These are phyloP conservation scores for Saturnispora serradocipensis DNA, from an alignment of 805 yeast species.

Conservation along the genomic window DNA sequence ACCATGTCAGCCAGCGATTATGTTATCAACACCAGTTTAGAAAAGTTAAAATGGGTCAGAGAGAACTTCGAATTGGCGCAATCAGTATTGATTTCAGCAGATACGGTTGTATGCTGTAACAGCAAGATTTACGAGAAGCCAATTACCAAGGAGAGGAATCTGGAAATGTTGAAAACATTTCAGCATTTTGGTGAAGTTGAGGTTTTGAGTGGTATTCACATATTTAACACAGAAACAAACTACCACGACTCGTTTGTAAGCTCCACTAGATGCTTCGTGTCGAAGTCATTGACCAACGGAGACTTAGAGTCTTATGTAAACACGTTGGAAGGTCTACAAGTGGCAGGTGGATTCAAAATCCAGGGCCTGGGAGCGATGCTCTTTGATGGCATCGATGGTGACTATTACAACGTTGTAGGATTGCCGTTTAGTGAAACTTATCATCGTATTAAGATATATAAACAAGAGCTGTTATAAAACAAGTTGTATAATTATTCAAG, in stretches of 20 bases:
- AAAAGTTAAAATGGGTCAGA: slow-evolving; percentile 56
- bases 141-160: slow-evolving; percentile 38
- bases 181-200: slow-evolving; percentile 29
- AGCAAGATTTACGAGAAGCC: slow-evolving; percentile 78
- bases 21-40: slow-evolving; percentile 59
- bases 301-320: slow-evolving; percentile 54
- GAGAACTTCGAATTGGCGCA: slow-evolving; percentile 24
- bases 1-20: slow-evolving; percentile 29
- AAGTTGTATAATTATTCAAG: slow-evolving; percentile 28
- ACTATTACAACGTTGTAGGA: slow-evolving; percentile 81
- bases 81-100: slow-evolving; percentile 52
- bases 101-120: slow-evolving; percentile 60
- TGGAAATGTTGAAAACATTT: slow-evolving; percentile 39
- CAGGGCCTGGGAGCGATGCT: slow-evolving; percentile 67
- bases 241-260: slow-evolving; percentile 11
- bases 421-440: slow-evolving; percentile 49
- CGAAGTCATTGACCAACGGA: slow-evolving; percentile 39
- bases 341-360: slow-evolving; percentile 88
- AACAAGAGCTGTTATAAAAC: not conserved
- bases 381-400: slow-evolving; percentile 62
- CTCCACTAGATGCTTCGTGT: slow-evolving; percentile 29
- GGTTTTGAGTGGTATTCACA: slow-evolving; percentile 47
- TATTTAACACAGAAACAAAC: slow-evolving; percentile 25
- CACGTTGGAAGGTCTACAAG: slow-evolving; percentile 65
- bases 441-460: slow-evolving; percentile 2